Evolutionary conservation across 2,329 filamentous ascomycete genomes (phyloP), one percentile per base, ranked within the genome.

Genomic region (Trichoderma breve): DNA sequence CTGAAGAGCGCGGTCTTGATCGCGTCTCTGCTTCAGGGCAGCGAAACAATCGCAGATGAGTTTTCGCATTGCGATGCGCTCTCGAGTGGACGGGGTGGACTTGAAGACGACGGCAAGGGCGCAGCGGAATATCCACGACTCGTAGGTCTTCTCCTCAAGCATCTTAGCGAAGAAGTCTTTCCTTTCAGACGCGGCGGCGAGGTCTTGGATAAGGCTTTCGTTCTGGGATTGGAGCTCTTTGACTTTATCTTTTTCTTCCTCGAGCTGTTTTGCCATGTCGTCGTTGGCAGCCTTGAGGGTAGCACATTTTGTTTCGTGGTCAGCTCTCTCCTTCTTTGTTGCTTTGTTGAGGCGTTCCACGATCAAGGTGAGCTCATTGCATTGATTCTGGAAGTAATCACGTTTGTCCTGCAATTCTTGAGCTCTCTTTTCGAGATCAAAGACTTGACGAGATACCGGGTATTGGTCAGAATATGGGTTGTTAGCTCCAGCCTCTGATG

Each of bases 61-160:
- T 2, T 57, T n/a, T 11, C 24, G 28, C 11, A 71, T 43, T 2
- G 53, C 21, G 26, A 57, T 11, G 11, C 51, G 51, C 28, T 73
- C 68, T 5, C 24, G 34, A 18, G 57, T 26, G 12, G 63, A 57
- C 2, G 60, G 47, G 0, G 55, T 28, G 28, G 43, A 5, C 14
- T 72, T 73, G 30, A 65, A 73, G 11, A 66, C 53, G 5, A 51
- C 64, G 6, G 47, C 24, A 1, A 36, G 9, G 26, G 72, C 70
- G 15, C 72, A 73, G 26, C 72, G 70, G 36, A 53, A 73, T 7
- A 72, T 21, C n/a, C 51, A 65, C 3, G 60, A 69, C 15, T 73
- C 70, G 11, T 32, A 18, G 0, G n/a, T 28, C 6, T 60, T 73
- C 21, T 61, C 65, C 28, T 69, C 70, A 2, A 72, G 21, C 34